Percentiles rank a stretch among this genome's conserved stretches.
These are phyloP conservation scores for Penicillium nordicum DNA, from an alignment of 2,329 filamentous ascomycete species.

Conservation along the genomic window DNA sequence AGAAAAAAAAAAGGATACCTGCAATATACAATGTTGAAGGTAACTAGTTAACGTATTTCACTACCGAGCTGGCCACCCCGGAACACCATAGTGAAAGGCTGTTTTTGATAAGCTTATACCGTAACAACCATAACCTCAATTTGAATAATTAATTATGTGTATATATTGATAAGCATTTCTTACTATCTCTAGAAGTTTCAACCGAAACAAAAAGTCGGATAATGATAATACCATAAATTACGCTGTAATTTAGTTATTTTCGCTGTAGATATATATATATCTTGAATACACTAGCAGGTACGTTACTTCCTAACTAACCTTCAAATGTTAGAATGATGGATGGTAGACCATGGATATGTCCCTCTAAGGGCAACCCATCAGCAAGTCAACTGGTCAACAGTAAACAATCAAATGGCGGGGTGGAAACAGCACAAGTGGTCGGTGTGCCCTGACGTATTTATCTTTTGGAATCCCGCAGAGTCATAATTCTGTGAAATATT, in stretches of 20 bases:
- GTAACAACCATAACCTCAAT: no score
- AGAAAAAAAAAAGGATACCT: background rate
- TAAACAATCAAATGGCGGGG: constrained; percentile 10
- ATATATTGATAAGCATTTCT: no score
- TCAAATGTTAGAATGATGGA: background rate
- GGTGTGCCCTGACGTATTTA: constrained; percentile 22
- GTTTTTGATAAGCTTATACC: no score
- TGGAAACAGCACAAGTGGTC: constrained; percentile 25
- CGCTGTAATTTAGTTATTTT: no score
- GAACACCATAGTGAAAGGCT: no score
- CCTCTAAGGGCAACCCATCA: background rate
- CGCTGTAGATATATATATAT: no score
- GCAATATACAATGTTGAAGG: background rate
- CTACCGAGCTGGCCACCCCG: no score
- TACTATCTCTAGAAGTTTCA: no score
- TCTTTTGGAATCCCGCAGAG: constrained; percentile 25
- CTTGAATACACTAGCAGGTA: background rate
- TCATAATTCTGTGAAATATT: constrained; percentile 32
- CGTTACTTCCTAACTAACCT: background rate
- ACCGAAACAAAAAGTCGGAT: no score
- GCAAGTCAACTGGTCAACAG: background rate
- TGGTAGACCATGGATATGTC: background rate
- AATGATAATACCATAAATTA: no score
- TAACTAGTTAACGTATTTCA: no score
- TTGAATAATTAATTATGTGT: no score